Conservation (phyloP, 2,329 filamentous ascomycete species). For the Aspergillus unguis region DNA sequence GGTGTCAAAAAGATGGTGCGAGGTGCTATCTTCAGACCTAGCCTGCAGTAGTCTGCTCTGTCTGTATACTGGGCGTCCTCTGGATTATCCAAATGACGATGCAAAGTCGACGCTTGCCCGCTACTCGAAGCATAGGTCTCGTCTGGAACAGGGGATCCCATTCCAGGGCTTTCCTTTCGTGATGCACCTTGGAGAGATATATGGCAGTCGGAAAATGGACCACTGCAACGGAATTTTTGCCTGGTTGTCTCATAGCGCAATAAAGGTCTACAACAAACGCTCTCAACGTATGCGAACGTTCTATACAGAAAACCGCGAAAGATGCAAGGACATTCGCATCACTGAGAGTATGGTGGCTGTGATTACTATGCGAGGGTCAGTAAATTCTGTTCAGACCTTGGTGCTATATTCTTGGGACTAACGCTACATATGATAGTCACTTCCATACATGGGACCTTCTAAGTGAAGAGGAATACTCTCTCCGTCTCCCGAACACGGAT, state of each 20-base stretch:
- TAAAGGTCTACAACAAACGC: slow-evolving; percentile 17
- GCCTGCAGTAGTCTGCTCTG: slow-evolving; percentile 20
- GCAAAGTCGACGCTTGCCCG: slow-evolving; percentile 11
- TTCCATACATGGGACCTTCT: slow-evolving; percentile 32
- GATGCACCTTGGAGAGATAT: background rate
- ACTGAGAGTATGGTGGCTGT: slow-evolving; percentile 22
- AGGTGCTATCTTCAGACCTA: slow-evolving; percentile 26
- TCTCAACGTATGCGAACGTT: slow-evolving; percentile 14
- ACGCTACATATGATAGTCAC: slow-evolving; percentile 16
- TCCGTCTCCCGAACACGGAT: slow-evolving; percentile 27
- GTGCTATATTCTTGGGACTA: background rate
- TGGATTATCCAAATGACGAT: background rate
- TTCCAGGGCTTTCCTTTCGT: slow-evolving; percentile 1
- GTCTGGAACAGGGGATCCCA: slow-evolving; percentile 25
- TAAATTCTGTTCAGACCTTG: background rate
- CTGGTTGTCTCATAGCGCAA: slow-evolving; percentile 16
- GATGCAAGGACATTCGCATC: slow-evolving; percentile 16
- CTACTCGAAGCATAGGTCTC: slow-evolving; percentile 22
- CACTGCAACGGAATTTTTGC: slow-evolving; percentile 21
- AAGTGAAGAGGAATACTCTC: slow-evolving; percentile 18
- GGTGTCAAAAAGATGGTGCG: slow-evolving; percentile 34
- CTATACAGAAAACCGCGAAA: slow-evolving; percentile 23
- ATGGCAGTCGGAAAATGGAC: slow-evolving; percentile 9
- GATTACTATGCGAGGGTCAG: slow-evolving; percentile 23
- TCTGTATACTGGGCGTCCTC: slow-evolving; percentile 13